These are phyloP conservation scores for Crotalaria pallida DNA, from an alignment of 306 rosid species.

Conservation along the genomic window DNA sequence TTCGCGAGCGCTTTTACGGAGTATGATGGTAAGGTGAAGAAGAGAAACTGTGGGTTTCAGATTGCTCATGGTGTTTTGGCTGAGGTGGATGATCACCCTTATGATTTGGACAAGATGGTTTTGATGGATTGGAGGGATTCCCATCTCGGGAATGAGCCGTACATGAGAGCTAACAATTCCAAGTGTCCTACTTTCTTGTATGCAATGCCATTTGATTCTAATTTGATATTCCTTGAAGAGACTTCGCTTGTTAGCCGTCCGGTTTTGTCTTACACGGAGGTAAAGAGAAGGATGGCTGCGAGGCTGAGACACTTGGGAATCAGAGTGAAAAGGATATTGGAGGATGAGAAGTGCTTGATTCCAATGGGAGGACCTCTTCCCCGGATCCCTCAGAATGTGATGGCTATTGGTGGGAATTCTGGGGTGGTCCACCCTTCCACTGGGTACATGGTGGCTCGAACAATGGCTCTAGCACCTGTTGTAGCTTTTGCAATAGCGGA, in stretches of 20 bases:
- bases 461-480: constrained; percentile 51
- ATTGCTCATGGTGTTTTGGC: constrained; percentile 84
- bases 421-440: constrained; percentile 88
- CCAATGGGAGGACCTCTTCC: constrained; percentile 98
- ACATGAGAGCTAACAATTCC: constrained; percentile 45
- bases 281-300: constrained; percentile 76
- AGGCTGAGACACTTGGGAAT: constrained; percentile 79
- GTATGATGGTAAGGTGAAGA: constrained; percentile 37
- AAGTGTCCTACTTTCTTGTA: constrained; percentile 69
- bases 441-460: constrained; percentile 75
- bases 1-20: constrained; percentile 46
- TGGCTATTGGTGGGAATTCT: constrained; percentile 72
- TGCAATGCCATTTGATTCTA: constrained; percentile 86
- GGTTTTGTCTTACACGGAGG: constrained; percentile 47
- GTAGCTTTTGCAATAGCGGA: constrained; percentile 53
- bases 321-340: constrained; percentile 54
- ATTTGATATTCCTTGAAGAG: constrained; percentile 71
- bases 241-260: constrained; percentile 84
- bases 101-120: constrained; percentile 72
- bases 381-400: constrained; percentile 52
- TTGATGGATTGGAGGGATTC: constrained; percentile 62
- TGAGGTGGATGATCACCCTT: constrained; percentile 75
- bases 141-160: constrained; percentile 71
- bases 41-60: constrained; percentile 63
- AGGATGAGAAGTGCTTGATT: constrained; percentile 84